Evolutionary conservation across 2,329 filamentous ascomycete species (phyloP), one percentile per base, ranked within the genome.

Genomic region (Botrytis paeoniae): DNA sequence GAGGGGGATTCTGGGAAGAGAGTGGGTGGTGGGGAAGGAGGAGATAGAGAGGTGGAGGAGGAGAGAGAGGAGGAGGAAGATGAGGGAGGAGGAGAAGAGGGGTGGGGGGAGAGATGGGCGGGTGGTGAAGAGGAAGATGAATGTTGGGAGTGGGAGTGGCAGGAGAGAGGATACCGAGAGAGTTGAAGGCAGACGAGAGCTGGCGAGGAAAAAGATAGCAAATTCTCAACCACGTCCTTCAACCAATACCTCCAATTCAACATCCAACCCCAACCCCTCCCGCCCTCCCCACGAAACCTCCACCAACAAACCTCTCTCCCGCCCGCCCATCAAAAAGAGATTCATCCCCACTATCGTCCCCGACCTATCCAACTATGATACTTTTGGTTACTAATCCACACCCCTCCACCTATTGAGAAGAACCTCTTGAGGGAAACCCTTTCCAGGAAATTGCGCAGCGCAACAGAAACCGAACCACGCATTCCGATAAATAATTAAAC

Each of bases 11-110:
- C 82, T 92, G 22, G 80, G 80, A 4, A 81, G 80, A 72, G 85
- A 88, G 0, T 92, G 90, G 90, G 78, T 85, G n/a, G 76, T 91
- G 43, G 84, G 82, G 43, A 80, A 81, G 35, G 83, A 82, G 73
- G 84, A 86, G 39, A 69, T 72, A 61, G 75, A 75, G 69, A 74
- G 48, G 32, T 73, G 61, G 61, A 69, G 63, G 73, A 73, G 68
- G 64, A 73, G 59, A 61, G 63, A 74, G 73, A 57, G 65, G 73
- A 60, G 64, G 72, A 35, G 61, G 63, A 80, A 79, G 78, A 80
- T 69, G 78, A 77, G 77, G 76, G 78, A 39, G 29, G 10, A 35
- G 10, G 63, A 35, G n/a, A 29, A 29, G 35, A 60, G 20, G 12
- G 12, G 12, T 18, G 8, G 7, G 12, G 6, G 57, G 20, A 45